Percentiles rank a stretch among this genome's conserved stretches.
Conservation (phyloP, 2,329 filamentous ascomycete species). For the Alternaria sp. region DNA sequence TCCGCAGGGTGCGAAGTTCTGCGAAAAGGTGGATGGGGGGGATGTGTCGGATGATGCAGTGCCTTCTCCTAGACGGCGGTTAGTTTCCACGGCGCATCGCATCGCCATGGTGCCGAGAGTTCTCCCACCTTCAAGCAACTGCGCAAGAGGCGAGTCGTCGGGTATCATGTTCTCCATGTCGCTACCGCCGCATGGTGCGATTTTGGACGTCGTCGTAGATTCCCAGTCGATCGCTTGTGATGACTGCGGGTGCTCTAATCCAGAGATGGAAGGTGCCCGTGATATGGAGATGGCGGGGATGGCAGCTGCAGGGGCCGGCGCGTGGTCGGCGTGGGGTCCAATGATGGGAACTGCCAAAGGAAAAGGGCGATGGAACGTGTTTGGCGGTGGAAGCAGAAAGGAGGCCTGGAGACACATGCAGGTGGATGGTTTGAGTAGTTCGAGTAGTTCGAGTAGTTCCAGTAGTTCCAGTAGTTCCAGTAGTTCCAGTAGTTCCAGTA, state of each 20-base stretch:
- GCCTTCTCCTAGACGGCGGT: constrained; percentile 46
- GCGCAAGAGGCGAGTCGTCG: constrained; percentile 85
- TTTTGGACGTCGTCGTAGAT: constrained; percentile 21
- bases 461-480: constrained; percentile 25
- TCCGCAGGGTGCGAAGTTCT: constrained; percentile 61
- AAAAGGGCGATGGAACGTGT: not conserved
- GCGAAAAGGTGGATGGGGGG: constrained; percentile 28
- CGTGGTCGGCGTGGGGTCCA: constrained; percentile 19
- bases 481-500: constrained; percentile 31
- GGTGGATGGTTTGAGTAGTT: constrained; percentile 27
- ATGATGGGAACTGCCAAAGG: constrained; percentile 11
- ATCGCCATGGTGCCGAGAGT: not conserved
- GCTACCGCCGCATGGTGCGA: constrained; percentile 43
- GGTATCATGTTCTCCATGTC: constrained; percentile 87
- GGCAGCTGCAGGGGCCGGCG: constrained; percentile 15
- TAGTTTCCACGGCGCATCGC: constrained; percentile 25
- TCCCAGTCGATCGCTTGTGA: constrained; percentile 26
- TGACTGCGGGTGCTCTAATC: constrained; percentile 15
- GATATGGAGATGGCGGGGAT: constrained; percentile 19
- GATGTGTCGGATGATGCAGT: constrained; percentile 40
- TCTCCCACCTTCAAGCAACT: constrained; percentile 77
- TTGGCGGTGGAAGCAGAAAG: constrained; percentile 4
- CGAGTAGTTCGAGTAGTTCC: constrained; percentile 30
- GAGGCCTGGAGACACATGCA: constrained; percentile 16
- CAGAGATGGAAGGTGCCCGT: constrained; percentile 15